Evolutionary conservation across 441 rosid species (phyloP).

Genomic region (Mallotus repandus): DNA sequence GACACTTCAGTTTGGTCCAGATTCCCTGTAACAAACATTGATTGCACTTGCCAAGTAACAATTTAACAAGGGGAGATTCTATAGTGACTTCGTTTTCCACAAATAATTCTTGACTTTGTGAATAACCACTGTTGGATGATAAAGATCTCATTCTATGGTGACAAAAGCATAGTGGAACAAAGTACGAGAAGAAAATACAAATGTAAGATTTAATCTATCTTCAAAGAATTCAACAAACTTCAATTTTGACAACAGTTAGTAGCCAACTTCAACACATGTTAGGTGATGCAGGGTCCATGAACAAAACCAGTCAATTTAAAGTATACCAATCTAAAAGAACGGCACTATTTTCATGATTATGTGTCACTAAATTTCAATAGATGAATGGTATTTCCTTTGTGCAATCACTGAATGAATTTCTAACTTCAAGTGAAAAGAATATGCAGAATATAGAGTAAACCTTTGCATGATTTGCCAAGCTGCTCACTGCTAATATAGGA

Average conservation of each 20-base stretch:
- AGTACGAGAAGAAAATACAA: too few relatives aligned
- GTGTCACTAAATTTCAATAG: background rate
- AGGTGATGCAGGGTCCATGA: background rate
- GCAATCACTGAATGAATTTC: background rate
- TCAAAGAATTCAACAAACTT: background rate
- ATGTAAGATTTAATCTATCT: too few relatives aligned
- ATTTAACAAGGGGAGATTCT: too few relatives aligned
- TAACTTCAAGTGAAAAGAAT: constrained; percentile 3
- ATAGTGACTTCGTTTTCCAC: too few relatives aligned
- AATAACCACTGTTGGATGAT: too few relatives aligned
- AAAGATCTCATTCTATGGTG: too few relatives aligned
- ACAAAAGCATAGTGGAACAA: too few relatives aligned
- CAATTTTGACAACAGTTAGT: background rate
- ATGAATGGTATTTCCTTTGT: background rate
- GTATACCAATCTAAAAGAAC: background rate
- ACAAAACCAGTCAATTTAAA: background rate
- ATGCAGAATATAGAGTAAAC: constrained; percentile 33
- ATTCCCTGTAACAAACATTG: background rate
- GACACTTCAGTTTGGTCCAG: background rate
- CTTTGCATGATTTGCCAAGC: constrained; percentile 80
- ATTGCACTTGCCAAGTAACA: background rate
- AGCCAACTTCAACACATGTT: background rate
- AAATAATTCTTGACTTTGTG: too few relatives aligned
- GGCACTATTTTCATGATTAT: background rate
- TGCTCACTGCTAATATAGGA: constrained; percentile 80